phyloP scores from a whole-genome alignment of 345 rosid genomes.

The Trapa incisa region DNA sequence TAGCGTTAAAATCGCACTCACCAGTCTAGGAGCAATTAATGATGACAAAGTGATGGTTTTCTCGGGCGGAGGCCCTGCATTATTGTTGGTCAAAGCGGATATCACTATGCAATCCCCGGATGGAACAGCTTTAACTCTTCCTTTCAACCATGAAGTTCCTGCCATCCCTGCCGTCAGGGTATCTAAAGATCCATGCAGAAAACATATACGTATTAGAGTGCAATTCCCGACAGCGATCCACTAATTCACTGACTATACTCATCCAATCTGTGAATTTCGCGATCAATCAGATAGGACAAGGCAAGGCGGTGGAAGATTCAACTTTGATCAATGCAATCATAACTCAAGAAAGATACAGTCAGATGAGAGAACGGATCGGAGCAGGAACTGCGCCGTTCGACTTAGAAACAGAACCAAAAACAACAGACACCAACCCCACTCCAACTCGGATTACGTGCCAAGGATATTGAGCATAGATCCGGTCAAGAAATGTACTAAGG shows the following conservation, averaged over 20 bases:
- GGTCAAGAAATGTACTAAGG: not conserved
- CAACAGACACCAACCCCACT: not conserved
- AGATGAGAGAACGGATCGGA: constrained; percentile 1
- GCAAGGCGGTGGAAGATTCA: not conserved
- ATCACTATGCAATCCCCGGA: constrained; percentile 86
- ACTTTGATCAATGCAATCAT: not conserved
- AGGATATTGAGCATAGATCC: not conserved
- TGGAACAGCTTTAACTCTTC: constrained; percentile 73
- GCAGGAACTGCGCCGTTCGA: not conserved
- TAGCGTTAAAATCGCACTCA: constrained; percentile 11
- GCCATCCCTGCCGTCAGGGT: constrained; percentile 27
- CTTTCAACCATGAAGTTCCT: constrained; percentile 49
- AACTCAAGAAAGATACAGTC: not conserved
- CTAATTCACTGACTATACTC: not conserved
- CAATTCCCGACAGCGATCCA: not conserved
- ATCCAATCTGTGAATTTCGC: not conserved
- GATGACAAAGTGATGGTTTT: constrained; percentile 74
- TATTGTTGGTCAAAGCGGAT: constrained; percentile 43
- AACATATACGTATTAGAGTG: not conserved
- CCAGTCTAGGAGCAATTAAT: constrained; percentile 74
- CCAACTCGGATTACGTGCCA: not conserved
- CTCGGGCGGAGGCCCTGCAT: constrained; percentile 76
- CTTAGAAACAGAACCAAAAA: not conserved
- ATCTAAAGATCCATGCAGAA: not conserved
- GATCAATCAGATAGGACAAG: not conserved